Evolutionary conservation across 106 monocot genomes (phyloP), one percentile per base, ranked within the genome.

Genomic region (Alisma plantagoaquatica): DNA sequence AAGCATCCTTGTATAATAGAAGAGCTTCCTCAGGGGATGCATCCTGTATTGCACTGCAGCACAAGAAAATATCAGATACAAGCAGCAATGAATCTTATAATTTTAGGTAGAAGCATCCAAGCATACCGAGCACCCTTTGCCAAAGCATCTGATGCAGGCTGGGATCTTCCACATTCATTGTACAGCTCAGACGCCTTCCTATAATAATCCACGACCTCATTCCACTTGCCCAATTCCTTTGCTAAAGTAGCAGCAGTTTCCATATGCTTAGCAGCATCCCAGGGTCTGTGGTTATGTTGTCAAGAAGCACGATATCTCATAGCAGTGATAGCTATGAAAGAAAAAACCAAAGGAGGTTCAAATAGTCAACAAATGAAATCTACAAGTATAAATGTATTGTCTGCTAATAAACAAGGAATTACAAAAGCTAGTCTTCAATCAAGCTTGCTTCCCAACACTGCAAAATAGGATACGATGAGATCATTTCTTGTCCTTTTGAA

Each of bases 211-310:
- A 74, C 65, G 35, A 99, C 90, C 70, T 99, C 98, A 75, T 77
- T 77, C 90, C 89, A 99, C 7, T 16, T 60, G 19, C 77, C 82
- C 67, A 99, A 76, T 53, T 99, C 90, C 66, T 99, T 99, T 51
- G 90, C 98, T 47, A 99, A 52, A 68, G 52, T 66, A 59, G 66
- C 98, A 75, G 98, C 98, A 63, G 98, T 82, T 56, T 99, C 98
- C 85, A 90, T 74, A 55, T 90, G 90, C 57, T 99, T 99, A 28
- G 98, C 98, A 59, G 98, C 98, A 86, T 99, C 98, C 98, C 98
- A 99, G 27, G 98, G 98, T 52, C 81, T 90, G 71, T 27, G 17
- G n/a, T n/a, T n/a, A n/a, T n/a, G n/a, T n/a, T n/a, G n/a, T n/a
- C n/a, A n/a, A n/a, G n/a, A n/a, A n/a, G n/a, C n/a, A n/a, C n/a